Conservation (phyloP, 108 stramenopile species). For the Skeletonema marinoi region DNA sequence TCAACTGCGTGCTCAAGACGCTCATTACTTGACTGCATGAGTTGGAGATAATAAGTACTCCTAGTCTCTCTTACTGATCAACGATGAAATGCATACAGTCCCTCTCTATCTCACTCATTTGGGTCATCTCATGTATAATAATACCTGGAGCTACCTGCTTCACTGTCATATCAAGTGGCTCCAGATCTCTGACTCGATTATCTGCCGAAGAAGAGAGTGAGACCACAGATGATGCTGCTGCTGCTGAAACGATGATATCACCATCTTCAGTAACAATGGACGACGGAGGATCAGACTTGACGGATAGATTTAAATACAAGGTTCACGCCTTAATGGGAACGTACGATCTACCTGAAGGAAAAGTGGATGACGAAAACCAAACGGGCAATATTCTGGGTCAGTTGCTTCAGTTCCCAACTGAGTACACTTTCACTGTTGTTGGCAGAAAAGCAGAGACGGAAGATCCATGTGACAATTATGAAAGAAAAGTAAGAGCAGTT, state of each 20-base stretch:
- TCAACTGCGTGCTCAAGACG: too few species aligned
- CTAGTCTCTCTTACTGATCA: not conserved
- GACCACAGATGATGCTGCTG: not conserved
- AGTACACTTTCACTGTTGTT: slow-evolving; percentile 68
- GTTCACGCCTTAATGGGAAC: slow-evolving; percentile 81
- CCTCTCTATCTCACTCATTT: not conserved
- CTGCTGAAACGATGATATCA: slow-evolving; percentile 6
- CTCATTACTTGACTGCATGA: too few species aligned
- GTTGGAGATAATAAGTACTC: too few species aligned
- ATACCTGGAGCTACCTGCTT: not conserved
- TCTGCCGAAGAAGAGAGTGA: not conserved
- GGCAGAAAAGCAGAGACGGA: slow-evolving; percentile 43
- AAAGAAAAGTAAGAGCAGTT: slow-evolving; percentile 52
- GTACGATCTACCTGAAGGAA: slow-evolving; percentile 59
- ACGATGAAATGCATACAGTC: not conserved
- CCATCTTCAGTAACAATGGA: slow-evolving; percentile 32
- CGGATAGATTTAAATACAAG: slow-evolving; percentile 81
- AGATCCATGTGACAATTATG: slow-evolving; percentile 50
- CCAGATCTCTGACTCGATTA: not conserved
- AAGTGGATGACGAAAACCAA: slow-evolving; percentile 65
- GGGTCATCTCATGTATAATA: not conserved
- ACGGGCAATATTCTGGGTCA: slow-evolving; percentile 74
- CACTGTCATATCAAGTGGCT: not conserved
- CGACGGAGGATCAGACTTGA: slow-evolving; percentile 54
- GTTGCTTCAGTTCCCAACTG: slow-evolving; percentile 65